A percentile compares a stretch with the other conserved stretches of the same genome.
phyloP scores from a whole-genome alignment of 768 basidiomycete species.

The Agaricus sinodeliciosus region DNA sequence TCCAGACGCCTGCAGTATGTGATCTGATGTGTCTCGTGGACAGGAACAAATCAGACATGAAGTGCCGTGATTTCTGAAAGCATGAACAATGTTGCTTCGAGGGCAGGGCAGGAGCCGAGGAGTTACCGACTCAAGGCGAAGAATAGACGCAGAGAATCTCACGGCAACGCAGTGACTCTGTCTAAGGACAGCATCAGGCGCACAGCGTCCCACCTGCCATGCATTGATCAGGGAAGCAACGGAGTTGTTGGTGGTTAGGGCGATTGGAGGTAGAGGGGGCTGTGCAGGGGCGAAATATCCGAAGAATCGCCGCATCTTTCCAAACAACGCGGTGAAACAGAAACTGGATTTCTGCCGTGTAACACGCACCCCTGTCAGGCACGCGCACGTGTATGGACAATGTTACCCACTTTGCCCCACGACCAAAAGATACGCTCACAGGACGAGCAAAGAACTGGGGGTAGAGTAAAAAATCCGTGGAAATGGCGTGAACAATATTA shows the following conservation, averaged over 20 bases:
- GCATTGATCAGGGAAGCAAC: not conserved
- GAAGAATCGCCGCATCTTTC: slow-evolving; percentile 6
- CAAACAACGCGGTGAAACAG: not conserved
- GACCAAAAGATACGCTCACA: not conserved
- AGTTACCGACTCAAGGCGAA: slow-evolving; percentile 1
- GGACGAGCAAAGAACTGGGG: slow-evolving; percentile 3
- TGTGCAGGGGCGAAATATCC: not conserved
- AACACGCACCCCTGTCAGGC: not conserved
- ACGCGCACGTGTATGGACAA: not conserved
- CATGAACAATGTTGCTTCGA: not conserved
- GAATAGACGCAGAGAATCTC: not conserved
- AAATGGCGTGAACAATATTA: slow-evolving; percentile 5
- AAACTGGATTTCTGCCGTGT: not conserved
- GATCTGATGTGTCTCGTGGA: not conserved
- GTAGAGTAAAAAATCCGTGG: not conserved
- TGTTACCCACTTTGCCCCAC: not conserved
- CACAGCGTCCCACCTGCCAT: not conserved
- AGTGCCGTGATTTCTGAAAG: not conserved
- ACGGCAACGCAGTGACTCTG: not conserved
- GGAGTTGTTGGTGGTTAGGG: not conserved
- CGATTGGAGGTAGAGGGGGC: not conserved
- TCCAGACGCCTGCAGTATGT: not conserved
- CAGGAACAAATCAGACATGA: not conserved
- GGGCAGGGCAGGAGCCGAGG: not conserved
- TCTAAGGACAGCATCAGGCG: not conserved